phyloP scores from a whole-genome alignment of 108 stramenopile species.

The Pseudonitzschia delicatissima region DNA sequence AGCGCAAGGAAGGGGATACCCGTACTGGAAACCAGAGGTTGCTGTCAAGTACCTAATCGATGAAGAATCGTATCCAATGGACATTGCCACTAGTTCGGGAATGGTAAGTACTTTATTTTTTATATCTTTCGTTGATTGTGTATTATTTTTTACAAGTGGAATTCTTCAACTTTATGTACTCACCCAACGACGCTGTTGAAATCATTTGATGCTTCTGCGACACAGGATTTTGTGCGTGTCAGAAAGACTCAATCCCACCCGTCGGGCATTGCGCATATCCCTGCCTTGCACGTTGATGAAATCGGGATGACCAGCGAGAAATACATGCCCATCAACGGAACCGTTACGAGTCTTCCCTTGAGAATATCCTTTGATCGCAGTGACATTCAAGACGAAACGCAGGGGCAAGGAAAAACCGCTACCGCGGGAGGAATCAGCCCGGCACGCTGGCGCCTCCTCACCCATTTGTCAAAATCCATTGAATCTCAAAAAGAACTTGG shows the following conservation, averaged over 20 bases:
- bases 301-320: slow-evolving; percentile 93
- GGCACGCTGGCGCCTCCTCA: slow-evolving; percentile 76
- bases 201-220: background rate
- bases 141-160: background rate
- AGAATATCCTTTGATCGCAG: slow-evolving; percentile 81
- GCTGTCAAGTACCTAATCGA: slow-evolving; percentile 73
- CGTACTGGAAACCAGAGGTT: slow-evolving; percentile 87
- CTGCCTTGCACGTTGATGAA: slow-evolving; percentile 89
- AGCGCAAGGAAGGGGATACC: slow-evolving; percentile 50
- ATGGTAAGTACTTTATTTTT: slow-evolving; percentile 2
- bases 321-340: slow-evolving; percentile 88
- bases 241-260: slow-evolving; percentile 44
- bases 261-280: slow-evolving; percentile 68
- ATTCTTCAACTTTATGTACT: background rate
- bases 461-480: slow-evolving; percentile 70
- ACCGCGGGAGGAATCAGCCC: slow-evolving; percentile 74
- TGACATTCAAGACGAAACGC: slow-evolving; percentile 41
- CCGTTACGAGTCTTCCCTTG: slow-evolving; percentile 81
- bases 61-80: slow-evolving; percentile 59
- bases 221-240: slow-evolving; percentile 44
- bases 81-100: slow-evolving; percentile 41
- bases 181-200: background rate
- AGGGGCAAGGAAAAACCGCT: slow-evolving; percentile 26
- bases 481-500: slow-evolving; percentile 86
- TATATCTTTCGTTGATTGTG: background rate